Conservation (phyloP, 164 flowering plant species). For the Liquidambar formosana region DNA sequence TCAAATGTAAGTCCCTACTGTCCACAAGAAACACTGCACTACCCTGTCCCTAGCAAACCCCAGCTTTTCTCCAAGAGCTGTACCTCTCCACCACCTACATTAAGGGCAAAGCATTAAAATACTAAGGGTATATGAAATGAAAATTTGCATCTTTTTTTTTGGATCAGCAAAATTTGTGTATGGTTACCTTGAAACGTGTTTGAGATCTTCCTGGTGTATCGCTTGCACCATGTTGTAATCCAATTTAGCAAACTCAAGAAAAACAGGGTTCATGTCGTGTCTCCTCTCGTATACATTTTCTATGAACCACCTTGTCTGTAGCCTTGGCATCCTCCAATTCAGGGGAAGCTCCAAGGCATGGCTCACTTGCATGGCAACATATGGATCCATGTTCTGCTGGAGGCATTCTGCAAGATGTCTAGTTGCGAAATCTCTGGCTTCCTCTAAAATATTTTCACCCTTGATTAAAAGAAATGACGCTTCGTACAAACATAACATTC, state of each 20-base stretch:
- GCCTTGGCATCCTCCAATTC: conserved; percentile 30
- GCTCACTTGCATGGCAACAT: conserved; percentile 7
- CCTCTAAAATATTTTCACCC: conserved; percentile 25
- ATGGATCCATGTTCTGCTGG: not conserved
- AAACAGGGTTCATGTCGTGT: conserved; percentile 8
- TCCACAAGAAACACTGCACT: conserved; percentile 32
- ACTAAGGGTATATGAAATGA: too few species aligned
- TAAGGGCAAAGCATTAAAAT: not conserved
- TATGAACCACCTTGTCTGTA: conserved; percentile 40
- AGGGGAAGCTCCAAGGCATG: conserved; percentile 41
- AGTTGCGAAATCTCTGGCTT: conserved; percentile 20
- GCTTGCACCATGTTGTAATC: conserved; percentile 41
- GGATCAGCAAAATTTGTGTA: too few species aligned
- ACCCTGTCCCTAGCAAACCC: conserved; percentile 37
- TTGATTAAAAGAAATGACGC: conserved; percentile 21
- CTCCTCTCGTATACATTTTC: conserved; percentile 23
- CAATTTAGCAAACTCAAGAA: conserved; percentile 35
- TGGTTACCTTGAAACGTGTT: conserved; percentile 21
- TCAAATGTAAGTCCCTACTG: conserved; percentile 16
- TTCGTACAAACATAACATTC: conserved; percentile 29
- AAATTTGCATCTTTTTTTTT: too few species aligned
- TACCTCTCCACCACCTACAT: conserved; percentile 36
- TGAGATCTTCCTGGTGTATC: conserved; percentile 28
- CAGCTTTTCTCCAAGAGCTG: conserved; percentile 22
- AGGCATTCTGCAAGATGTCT: conserved; percentile 12